Conservation (phyloP, 306 rosid genomes). For the Prunus mira region DNA sequence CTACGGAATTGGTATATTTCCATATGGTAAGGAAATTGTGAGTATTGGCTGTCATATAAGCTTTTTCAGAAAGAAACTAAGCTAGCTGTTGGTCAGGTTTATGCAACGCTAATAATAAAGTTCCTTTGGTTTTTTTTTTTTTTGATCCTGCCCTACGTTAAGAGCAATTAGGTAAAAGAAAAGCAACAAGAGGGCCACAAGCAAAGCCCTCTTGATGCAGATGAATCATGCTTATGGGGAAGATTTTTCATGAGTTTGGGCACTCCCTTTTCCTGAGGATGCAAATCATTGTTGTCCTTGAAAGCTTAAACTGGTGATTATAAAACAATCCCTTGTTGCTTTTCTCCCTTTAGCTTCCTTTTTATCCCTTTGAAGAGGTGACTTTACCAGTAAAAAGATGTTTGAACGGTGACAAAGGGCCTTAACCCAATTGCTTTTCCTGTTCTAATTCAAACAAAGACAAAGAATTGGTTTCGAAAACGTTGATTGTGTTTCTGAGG, state of each 20-base stretch:
- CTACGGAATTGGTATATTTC: not conserved
- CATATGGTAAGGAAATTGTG: conserved; percentile 1
- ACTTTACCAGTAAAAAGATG: conserved; percentile 39
- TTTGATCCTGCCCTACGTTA: conserved; percentile 33
- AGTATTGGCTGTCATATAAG: not conserved
- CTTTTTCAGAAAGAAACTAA: not conserved
- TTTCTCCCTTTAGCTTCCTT: conserved; percentile 23
- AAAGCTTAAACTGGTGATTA: conserved; percentile 52
- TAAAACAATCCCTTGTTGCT: conserved; percentile 32
- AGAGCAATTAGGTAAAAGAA: conserved; percentile 32
- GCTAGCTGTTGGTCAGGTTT: not conserved
- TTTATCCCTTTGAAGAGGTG: conserved; percentile 31
- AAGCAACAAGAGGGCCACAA: conserved; percentile 28
- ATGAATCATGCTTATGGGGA: conserved; percentile 36
- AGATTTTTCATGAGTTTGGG: conserved; percentile 29
- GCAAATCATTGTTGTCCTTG: conserved; percentile 43
- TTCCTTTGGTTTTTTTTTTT: conserved; percentile 1
- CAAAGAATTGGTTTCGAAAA: not conserved
- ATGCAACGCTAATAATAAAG: conserved; percentile 17
- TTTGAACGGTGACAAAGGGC: conserved; percentile 31
- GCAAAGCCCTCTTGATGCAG: conserved; percentile 24
- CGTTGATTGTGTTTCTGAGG: not conserved
- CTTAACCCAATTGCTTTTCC: conserved; percentile 16
- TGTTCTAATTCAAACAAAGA: conserved; percentile 27
- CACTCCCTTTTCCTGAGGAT: conserved; percentile 13